Base-by-base conservation (phyloP, 192 early-diverging fungal genomes). In the Spizellomyces punctatus region DNA sequence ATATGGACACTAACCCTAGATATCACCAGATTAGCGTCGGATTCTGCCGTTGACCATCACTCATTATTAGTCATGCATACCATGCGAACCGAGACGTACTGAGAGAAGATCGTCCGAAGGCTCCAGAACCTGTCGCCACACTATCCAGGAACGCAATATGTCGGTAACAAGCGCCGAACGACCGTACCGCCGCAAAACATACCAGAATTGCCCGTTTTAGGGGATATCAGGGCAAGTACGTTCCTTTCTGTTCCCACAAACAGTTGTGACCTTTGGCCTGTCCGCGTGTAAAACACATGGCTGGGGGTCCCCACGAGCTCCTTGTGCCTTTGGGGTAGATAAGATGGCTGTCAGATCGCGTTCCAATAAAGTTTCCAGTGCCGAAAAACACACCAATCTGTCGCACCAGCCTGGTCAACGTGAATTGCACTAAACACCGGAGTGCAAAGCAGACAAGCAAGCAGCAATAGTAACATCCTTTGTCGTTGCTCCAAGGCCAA, bases 61-160 rank as follows among this genome's bases (percentile, higher is more conserved):
- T 42, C 54, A 72, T 44, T 27, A 10, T 2, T 65, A 66, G 7
- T 1, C 16, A 64, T 12, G 12, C 14, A 52, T 27, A 45, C 50
- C 17, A 22, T 19, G 17, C 27, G 43, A 17, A 6, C 22, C 14
- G 10, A 8, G 8, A 8, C 63, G 42, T 19, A 65, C 54, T 17
- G 43, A 72, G 62, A n/a, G 66, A 54, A 96, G 78, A 0, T 74
- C 69, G 42, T 93, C 92, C 60, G 79, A 73, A 17, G 77, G 72
- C 8, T 82, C 82, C 17, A 94, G 77, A 10, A 88, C 64, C 59
- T 95, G 93, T 50, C 94, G 85, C 94, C 94, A 96, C 45, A 78
- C 85, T 89, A 48, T 71, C 10, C 46, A 6, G 10, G 42, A 16
- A 71, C 12, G 50, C 8, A 66, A 43, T 2, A 36, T 36, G 27